Base-by-base conservation (phyloP, 1,284 basidiomycete genomes). In the Takashimella tepidaria region DNA sequence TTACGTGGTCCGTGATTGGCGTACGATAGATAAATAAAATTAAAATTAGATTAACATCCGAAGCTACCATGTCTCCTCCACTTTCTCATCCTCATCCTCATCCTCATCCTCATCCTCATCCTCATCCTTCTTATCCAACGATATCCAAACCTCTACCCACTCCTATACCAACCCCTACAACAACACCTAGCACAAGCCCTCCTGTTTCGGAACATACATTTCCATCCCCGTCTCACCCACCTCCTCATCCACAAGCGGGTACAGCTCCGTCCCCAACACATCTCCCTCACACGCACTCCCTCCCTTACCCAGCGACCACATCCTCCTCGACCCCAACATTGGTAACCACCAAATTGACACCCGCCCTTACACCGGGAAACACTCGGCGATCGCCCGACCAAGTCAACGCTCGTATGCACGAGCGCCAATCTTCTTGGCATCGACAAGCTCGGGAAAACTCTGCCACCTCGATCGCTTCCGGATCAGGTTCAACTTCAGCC, bases 171-270 rank as follows among this genome's bases (percentile, higher is more conserved):
- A 37, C 31, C 8, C 10, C 31, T 37, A 37, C 31, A 8, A 16
- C 31, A 37, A 16, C 31, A 8, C 8, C 31, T 16, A 16, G 16
- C 31, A 37, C 31, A 37, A 16, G 10, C 31, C 31, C 16, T 16
- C 31, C 31, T 16, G 10, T 37, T 37, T 8, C 31, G 10, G 10
- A 16, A 8, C 31, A 8, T 37, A 8, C 31, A 8, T 37, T 16
- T 37, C 16, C 31, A 8, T 16, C 31, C 8, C 31, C 31, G 10
- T 37, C 31, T 37, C 13, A 26, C 49, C 40, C 49, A 26, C 19
- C 41, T 22, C 49, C 41, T 31, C 22, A 41, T 44, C 25, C 49
- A 41, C 49, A 50, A 41, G 37, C 21, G 40, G 21, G 22, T 25
- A 3, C 23, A 41, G 3, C 19, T 31, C 10, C 22, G 26, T 8